Conservation (phyloP, 1,284 basidiomycete species). For the Pseudozyma tsukubaensis region DNA sequence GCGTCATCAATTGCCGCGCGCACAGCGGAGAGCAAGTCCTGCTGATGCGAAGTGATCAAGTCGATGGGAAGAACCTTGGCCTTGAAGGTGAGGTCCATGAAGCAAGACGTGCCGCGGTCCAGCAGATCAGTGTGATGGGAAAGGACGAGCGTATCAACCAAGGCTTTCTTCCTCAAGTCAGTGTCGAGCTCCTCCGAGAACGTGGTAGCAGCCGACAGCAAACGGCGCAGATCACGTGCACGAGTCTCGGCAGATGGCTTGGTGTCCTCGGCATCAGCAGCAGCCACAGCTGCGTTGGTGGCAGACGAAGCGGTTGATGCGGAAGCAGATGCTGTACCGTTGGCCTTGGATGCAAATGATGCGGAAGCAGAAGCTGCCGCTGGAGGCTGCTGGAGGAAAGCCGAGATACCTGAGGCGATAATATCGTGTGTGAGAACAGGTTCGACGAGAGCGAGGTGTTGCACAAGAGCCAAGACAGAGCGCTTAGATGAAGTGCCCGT, state of each 20-base stretch:
- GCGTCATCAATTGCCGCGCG: conserved; percentile 41
- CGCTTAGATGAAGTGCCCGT: conserved; percentile 36
- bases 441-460: conserved; percentile 23
- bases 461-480: conserved; percentile 21
- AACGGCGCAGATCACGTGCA: conserved; percentile 43
- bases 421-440: conserved; percentile 45
- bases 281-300: conserved; percentile 2
- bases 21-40: conserved; percentile 44
- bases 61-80: conserved; percentile 57
- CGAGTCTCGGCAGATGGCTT: conserved; percentile 40
- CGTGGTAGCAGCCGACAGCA: conserved; percentile 50
- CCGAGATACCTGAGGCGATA: conserved; percentile 40
- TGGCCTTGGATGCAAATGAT: conserved; percentile 22
- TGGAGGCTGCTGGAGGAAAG: conserved; percentile 37
- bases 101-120: conserved; percentile 51
- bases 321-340: conserved; percentile 19
- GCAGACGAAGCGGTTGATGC: conserved; percentile 7
- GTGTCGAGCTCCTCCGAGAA: conserved; percentile 38
- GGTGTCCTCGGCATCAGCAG: conserved; percentile 44
- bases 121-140: conserved; percentile 60
- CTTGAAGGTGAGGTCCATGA: conserved; percentile 63
- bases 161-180: conserved; percentile 37
- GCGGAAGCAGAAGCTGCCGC: conserved; percentile 2
- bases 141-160: conserved; percentile 61
- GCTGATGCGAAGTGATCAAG: conserved; percentile 51